These are phyloP conservation scores for Fistulifera pelliculosa DNA, from an alignment of 108 stramenopile genomes.

Conservation along the genomic window DNA sequence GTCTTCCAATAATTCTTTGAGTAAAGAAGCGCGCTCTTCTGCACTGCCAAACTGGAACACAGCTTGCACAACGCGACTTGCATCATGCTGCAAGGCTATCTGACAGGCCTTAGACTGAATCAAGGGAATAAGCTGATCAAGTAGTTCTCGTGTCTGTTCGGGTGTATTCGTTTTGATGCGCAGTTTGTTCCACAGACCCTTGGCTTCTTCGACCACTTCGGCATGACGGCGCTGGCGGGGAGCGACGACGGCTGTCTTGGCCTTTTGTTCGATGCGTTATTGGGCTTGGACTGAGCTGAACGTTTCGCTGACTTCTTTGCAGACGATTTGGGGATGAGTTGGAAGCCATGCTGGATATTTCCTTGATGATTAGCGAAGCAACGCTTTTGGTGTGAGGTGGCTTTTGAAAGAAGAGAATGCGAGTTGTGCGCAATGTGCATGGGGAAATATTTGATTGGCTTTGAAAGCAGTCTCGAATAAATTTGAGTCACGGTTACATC, in stretches of 20 bases:
- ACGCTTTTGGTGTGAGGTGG: too few species aligned
- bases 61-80: slow-evolving; percentile 82
- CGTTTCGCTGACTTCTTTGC: too few species aligned
- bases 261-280: background rate
- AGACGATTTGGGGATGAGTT: too few species aligned
- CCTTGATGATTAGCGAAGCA: too few species aligned
- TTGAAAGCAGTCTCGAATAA: too few species aligned
- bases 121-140: slow-evolving; percentile 62
- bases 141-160: slow-evolving; percentile 48
- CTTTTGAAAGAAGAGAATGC: too few species aligned
- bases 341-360: too few species aligned
- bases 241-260: slow-evolving; percentile 32
- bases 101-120: slow-evolving; percentile 63
- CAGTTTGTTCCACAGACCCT: slow-evolving; percentile 79
- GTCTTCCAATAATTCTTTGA: slow-evolving; percentile 45
- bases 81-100: slow-evolving; percentile 88
- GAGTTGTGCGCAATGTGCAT: too few species aligned
- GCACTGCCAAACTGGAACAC: slow-evolving; percentile 75
- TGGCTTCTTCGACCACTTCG: slow-evolving; percentile 57
- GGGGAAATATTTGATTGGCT: too few species aligned
- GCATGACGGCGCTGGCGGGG: slow-evolving; percentile 77
- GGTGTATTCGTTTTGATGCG: slow-evolving; percentile 64
- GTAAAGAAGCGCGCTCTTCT: slow-evolving; percentile 40
- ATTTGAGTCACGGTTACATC: too few species aligned
- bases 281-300: too few species aligned